phyloP scores from a whole-genome alignment of 306 rosid species.

The Rubus idaeus region DNA sequence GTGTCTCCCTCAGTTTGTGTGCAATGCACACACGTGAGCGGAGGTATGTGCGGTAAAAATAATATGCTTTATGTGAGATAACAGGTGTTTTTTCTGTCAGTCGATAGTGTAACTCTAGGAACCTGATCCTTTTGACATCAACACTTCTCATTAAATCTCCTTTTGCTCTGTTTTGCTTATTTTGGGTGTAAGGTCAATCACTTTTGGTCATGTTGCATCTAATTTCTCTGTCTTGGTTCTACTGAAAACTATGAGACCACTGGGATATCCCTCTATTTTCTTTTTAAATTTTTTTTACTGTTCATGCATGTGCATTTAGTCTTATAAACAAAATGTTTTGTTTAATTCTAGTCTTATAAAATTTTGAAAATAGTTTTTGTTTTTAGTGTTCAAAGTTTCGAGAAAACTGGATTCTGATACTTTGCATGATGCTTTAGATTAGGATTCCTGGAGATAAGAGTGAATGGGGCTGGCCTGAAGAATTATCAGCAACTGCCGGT shows the following conservation, averaged over 20 bases:
- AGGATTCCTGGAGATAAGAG: constrained; percentile 63
- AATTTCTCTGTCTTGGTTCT: not conserved
- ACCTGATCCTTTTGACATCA: not conserved
- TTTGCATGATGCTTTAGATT: constrained; percentile 81
- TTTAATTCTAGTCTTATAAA: not conserved
- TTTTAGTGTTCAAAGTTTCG: constrained; percentile 54
- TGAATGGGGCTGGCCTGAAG: constrained; percentile 86
- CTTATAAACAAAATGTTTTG: not conserved
- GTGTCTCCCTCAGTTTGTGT: not conserved
- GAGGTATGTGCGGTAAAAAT: not conserved
- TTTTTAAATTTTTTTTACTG: not conserved
- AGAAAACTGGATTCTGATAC: constrained; percentile 74
- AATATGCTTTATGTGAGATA: not conserved
- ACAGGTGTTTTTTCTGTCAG: not conserved
- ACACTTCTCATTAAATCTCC: not conserved
- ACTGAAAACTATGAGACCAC: constrained; percentile 5
- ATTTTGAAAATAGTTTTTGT: not conserved
- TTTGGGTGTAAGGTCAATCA: not conserved
- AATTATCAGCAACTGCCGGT: constrained; percentile 49
- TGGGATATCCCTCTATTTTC: not conserved
- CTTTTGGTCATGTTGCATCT: not conserved
- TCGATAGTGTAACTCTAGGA: not conserved
- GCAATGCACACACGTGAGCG: not conserved
- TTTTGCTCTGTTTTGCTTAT: not conserved
- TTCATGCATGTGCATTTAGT: not conserved